Conservation (phyloP, 352 stramenopile genomes). For the Globisporangium nodosum region DNA sequence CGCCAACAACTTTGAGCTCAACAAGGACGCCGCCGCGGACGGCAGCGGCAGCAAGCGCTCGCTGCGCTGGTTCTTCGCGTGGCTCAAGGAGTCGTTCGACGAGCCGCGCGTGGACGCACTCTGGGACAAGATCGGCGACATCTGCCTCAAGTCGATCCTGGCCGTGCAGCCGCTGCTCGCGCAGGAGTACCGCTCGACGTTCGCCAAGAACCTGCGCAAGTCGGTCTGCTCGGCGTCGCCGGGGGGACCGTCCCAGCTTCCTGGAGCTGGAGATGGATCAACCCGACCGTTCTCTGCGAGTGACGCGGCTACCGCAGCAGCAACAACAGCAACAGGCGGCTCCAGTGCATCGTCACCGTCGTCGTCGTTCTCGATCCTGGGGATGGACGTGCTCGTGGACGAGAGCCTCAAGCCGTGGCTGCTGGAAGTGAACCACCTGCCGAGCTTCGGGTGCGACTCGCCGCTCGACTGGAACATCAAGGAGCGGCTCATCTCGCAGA, state of each 20-base stretch:
- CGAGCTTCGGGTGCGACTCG: constrained; percentile 94
- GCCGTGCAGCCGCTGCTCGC: constrained; percentile 90
- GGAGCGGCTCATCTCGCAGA: constrained; percentile 90
- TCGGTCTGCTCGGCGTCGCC: constrained; percentile 32
- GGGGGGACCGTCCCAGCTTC: constrained; percentile 4
- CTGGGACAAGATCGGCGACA: constrained; percentile 92
- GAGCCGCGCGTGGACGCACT: constrained; percentile 65
- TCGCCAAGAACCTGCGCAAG: constrained; percentile 77
- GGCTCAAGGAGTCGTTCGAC: constrained; percentile 68
- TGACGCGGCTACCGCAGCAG: neutral
- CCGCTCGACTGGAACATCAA: constrained; percentile 95
- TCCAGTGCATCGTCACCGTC: constrained; percentile 14
- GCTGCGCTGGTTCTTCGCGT: constrained; percentile 91
- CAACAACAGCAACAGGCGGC: neutral
- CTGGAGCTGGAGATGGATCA: neutral
- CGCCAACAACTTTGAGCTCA: constrained; percentile 81
- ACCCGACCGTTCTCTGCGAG: constrained; percentile 15
- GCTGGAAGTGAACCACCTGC: constrained; percentile 97
- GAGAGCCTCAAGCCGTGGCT: constrained; percentile 93
- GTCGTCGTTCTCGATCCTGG: constrained; percentile 91
- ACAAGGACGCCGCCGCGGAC: constrained; percentile 56
- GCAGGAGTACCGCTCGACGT: constrained; percentile 90
- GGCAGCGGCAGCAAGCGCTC: constrained; percentile 83
- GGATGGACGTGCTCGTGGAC: constrained; percentile 97
- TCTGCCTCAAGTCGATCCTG: constrained; percentile 92